phyloP scores from a whole-genome alignment of 1,284 basidiomycete genomes.

The Hypsizygus ulmarius region DNA sequence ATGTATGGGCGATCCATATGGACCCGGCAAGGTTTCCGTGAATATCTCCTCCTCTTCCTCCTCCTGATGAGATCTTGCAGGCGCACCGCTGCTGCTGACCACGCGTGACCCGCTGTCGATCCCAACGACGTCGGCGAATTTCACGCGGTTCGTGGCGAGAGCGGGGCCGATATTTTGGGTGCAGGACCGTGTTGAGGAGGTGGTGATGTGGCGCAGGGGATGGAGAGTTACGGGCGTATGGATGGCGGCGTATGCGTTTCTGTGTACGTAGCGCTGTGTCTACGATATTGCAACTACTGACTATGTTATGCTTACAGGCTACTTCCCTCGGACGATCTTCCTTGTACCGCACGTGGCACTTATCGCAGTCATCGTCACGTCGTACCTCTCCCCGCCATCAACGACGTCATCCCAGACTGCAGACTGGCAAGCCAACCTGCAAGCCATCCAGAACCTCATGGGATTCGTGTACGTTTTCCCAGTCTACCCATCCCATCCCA shows the following conservation, averaged over 20 bases:
- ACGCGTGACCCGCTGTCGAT: conserved; percentile 63
- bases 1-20: conserved; percentile 28
- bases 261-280: conserved; percentile 49
- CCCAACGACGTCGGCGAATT: conserved; percentile 69
- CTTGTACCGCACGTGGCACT: conserved; percentile 60
- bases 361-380: conserved; percentile 55
- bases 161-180: conserved; percentile 74
- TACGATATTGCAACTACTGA: not conserved
- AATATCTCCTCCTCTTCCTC: not conserved
- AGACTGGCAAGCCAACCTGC: conserved; percentile 76
- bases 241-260: conserved; percentile 65
- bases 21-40: conserved; percentile 26
- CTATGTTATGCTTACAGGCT: conserved; percentile 41
- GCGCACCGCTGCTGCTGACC: conserved; percentile 28
- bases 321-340: conserved; percentile 62
- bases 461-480: conserved; percentile 54
- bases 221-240: conserved; percentile 64
- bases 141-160: conserved; percentile 66
- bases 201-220: conserved; percentile 69
- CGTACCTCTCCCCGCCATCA: conserved; percentile 43
- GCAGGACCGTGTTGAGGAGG: conserved; percentile 73
- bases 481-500: conserved; percentile 1
- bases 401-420: conserved; percentile 33
- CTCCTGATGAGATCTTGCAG: not conserved
- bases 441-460: conserved; percentile 81